Percentiles rank a stretch among this genome's conserved stretches.
Evolutionary conservation across 2,329 filamentous ascomycete species (phyloP).

Genomic region (Orbilia javanica): DNA sequence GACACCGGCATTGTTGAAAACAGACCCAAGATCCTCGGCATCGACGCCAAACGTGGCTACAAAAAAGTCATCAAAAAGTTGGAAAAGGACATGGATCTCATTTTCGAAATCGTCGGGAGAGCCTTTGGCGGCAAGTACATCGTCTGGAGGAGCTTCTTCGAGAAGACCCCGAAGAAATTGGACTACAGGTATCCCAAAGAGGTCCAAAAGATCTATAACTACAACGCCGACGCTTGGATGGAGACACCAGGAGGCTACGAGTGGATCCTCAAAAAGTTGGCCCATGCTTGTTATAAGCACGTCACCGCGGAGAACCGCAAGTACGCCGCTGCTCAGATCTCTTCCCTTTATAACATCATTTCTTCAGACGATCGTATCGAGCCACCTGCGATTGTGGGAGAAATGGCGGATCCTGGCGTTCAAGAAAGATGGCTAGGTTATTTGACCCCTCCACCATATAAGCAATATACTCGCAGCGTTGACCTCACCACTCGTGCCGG

Average conservation of each 20-base stretch:
- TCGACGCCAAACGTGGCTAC: constrained; percentile 9
- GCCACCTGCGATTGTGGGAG: no score
- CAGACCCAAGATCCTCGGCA: not conserved
- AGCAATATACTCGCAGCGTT: no score
- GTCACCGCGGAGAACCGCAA: not conserved
- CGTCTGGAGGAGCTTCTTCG: constrained; percentile 1
- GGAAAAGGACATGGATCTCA: constrained; percentile 14
- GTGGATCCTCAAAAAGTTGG: constrained; percentile 13
- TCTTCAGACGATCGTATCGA: not conserved
- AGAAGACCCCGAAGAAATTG: not conserved
- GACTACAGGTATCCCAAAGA: not conserved
- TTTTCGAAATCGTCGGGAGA: constrained; percentile 8
- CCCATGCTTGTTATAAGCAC: not conserved
- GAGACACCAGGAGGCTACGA: constrained; percentile 29
- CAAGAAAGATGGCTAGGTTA: no score
- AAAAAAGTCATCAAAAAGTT: constrained; percentile 3
- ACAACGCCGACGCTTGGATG: constrained; percentile 16
- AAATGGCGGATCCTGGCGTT: no score
- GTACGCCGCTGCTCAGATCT: not conserved
- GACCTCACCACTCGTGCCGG: no score
- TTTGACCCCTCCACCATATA: no score
- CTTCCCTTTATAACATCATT: not conserved
- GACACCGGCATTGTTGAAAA: constrained; percentile 7
- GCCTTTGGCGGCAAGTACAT: not conserved
- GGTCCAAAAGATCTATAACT: not conserved